These are phyloP conservation scores for Aspergillus sergii DNA, from an alignment of 2,329 filamentous ascomycete genomes.

Conservation along the genomic window DNA sequence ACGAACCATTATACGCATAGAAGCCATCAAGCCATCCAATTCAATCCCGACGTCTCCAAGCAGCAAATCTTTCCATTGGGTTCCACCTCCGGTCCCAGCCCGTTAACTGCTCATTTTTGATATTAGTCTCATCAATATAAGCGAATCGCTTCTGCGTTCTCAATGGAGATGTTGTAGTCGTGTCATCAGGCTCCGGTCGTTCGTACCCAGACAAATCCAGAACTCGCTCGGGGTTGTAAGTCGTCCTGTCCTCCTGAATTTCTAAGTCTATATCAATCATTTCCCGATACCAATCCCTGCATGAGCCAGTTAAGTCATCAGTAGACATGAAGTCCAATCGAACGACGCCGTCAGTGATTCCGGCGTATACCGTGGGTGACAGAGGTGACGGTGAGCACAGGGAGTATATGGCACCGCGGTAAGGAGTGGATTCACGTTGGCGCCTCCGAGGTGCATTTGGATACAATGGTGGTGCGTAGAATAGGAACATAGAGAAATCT, in stretches of 20 bases:
- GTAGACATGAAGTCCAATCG: slow-evolving; percentile 49
- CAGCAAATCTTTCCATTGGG: slow-evolving; percentile 28
- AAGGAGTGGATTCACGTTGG: slow-evolving; percentile 28
- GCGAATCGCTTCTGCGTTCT: slow-evolving; percentile 38
- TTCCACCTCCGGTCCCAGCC: slow-evolving; percentile 46
- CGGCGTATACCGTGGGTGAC: slow-evolving; percentile 50
- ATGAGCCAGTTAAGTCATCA: slow-evolving; percentile 41
- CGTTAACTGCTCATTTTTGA: slow-evolving; percentile 24
- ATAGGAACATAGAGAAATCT: slow-evolving; percentile 49
- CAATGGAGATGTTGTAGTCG: slow-evolving; percentile 35
- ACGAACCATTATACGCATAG: neutral
- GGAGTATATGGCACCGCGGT: slow-evolving; percentile 49
- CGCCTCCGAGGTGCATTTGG: slow-evolving; percentile 15
- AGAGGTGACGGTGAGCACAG: slow-evolving; percentile 48
- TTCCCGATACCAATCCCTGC: slow-evolving; percentile 36
- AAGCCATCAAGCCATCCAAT: neutral
- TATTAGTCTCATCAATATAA: slow-evolving; percentile 22
- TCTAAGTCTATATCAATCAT: slow-evolving; percentile 34
- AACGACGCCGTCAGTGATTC: slow-evolving; percentile 45
- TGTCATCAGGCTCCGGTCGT: slow-evolving; percentile 39
- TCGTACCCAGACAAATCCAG: slow-evolving; percentile 49
- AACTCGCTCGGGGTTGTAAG: slow-evolving; percentile 19
- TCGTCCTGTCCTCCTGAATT: slow-evolving; percentile 8
- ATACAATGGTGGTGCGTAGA: slow-evolving; percentile 27
- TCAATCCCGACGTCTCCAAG: slow-evolving; percentile 32